A percentile compares a stretch with the other conserved stretches of the same genome.
These are phyloP conservation scores for Aureobasidium pullulans DNA, from an alignment of 2,329 filamentous ascomycete species.

Conservation along the genomic window DNA sequence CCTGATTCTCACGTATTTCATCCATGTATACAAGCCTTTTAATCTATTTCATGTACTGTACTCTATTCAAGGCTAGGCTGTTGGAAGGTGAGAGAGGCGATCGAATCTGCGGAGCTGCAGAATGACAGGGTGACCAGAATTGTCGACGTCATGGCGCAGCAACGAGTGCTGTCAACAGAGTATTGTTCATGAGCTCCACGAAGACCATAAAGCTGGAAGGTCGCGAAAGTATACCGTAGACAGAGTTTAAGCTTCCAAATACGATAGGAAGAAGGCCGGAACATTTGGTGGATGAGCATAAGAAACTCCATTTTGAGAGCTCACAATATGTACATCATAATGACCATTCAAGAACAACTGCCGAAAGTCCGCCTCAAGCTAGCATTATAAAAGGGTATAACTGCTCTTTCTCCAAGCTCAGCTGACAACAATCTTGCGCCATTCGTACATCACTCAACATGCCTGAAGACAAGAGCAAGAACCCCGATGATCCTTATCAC, in stretches of 20 bases:
- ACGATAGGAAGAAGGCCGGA: neutral
- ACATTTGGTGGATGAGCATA: neutral
- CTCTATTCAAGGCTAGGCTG: neutral
- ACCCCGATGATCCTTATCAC: slow-evolving; percentile 3
- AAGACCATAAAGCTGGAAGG: no score
- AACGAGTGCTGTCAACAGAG: no score
- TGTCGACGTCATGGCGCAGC: no score
- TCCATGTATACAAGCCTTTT: neutral
- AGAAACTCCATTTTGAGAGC: neutral
- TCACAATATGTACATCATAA: neutral
- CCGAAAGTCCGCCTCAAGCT: neutral
- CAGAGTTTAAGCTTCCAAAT: no score
- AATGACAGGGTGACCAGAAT: neutral
- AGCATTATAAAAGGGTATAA: neutral
- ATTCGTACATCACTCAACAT: neutral
- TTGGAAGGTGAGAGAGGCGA: no score
- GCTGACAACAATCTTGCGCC: neutral
- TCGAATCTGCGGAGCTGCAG: neutral
- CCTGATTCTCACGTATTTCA: neutral
- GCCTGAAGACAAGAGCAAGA: slow-evolving; percentile 10
- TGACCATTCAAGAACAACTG: neutral
- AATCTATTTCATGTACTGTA: neutral
- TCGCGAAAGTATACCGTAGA: no score
- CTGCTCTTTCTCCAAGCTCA: no score
- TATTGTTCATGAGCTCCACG: no score